Conservation (phyloP, 345 rosid genomes). For the Salix caprea region DNA sequence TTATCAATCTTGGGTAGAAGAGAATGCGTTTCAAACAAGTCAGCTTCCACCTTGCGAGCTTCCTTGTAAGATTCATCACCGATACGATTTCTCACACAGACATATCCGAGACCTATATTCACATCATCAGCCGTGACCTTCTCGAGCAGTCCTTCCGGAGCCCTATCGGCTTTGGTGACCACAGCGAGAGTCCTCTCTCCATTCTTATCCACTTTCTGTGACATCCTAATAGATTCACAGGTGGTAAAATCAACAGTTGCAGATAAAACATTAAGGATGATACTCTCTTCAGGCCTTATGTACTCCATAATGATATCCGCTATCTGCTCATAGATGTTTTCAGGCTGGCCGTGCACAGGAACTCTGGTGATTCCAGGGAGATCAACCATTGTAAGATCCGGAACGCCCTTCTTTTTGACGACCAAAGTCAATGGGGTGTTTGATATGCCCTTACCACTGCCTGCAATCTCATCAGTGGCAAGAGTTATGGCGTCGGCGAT, state of each 20-base stretch:
- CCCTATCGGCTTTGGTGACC: slow-evolving; percentile 45
- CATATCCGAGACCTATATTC: slow-evolving; percentile 45
- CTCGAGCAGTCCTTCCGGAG: slow-evolving; percentile 45
- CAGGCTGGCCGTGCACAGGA: slow-evolving; percentile 49
- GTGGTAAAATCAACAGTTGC: slow-evolving; percentile 41
- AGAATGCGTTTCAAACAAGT: slow-evolving; percentile 18
- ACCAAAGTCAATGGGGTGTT: slow-evolving; percentile 36
- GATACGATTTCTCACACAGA: slow-evolving; percentile 43
- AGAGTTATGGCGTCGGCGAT: slow-evolving; percentile 25
- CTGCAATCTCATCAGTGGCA: slow-evolving; percentile 45
- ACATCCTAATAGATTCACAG: slow-evolving; percentile 46
- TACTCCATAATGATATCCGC: no score
- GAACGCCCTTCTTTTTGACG: slow-evolving; percentile 39
- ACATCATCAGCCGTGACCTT: slow-evolving; percentile 50
- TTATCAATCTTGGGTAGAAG: slow-evolving; percentile 27
- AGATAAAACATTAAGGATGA: slow-evolving; percentile 41
- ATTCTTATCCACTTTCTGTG: slow-evolving; percentile 37
- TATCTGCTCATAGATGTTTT: slow-evolving; percentile 17
- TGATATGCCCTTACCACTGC: slow-evolving; percentile 43
- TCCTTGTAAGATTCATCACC: slow-evolving; percentile 38
- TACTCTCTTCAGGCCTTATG: slow-evolving; percentile 40
- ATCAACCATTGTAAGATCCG: slow-evolving; percentile 53
- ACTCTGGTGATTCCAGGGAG: slow-evolving; percentile 54
- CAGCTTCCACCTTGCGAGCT: slow-evolving; percentile 28
- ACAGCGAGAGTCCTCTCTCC: slow-evolving; percentile 51